Evolutionary conservation across 106 monocot genomes (phyloP).

Genomic region (Dioscorea alata): DNA sequence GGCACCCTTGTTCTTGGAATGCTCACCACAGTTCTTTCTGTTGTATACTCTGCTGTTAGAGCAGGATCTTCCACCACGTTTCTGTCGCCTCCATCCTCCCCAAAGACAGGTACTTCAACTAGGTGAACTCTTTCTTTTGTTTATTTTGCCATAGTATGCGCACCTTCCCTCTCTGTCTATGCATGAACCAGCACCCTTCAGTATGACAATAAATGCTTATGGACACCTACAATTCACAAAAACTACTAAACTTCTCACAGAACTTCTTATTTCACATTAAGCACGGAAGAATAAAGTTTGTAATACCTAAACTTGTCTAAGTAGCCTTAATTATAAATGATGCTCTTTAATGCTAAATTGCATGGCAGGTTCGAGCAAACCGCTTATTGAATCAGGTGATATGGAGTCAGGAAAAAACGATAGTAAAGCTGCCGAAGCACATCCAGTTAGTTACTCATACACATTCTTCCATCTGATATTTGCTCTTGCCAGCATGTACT

Average conservation of each 20-base stretch:
- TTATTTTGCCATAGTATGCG: neutral
- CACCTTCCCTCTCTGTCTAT: too few relatives aligned
- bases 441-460: conserved; percentile 89
- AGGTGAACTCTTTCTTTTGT: neutral
- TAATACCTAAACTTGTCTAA: too few relatives aligned
- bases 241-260: too few relatives aligned
- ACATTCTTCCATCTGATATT: conserved; percentile 94
- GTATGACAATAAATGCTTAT: too few relatives aligned
- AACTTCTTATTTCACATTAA: too few relatives aligned
- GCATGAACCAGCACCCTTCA: too few relatives aligned
- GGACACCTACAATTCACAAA: too few relatives aligned
- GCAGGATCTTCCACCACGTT: conserved; percentile 91
- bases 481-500: conserved; percentile 94
- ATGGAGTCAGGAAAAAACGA: conserved; percentile 49
- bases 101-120: conserved; percentile 50
- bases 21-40: conserved; percentile 88
- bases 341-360: neutral
- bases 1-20: conserved; percentile 74
- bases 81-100: conserved; percentile 86
- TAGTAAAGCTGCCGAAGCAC: conserved; percentile 39
- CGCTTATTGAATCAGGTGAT: conserved; percentile 46
- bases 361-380: conserved; percentile 46
- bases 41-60: conserved; percentile 90
- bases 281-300: too few relatives aligned
- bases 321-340: too few relatives aligned